Percentiles rank a stretch among this genome's conserved stretches.
Conservation (phyloP, 2,329 filamentous ascomycete species). For the Aspergillus sp. region DNA sequence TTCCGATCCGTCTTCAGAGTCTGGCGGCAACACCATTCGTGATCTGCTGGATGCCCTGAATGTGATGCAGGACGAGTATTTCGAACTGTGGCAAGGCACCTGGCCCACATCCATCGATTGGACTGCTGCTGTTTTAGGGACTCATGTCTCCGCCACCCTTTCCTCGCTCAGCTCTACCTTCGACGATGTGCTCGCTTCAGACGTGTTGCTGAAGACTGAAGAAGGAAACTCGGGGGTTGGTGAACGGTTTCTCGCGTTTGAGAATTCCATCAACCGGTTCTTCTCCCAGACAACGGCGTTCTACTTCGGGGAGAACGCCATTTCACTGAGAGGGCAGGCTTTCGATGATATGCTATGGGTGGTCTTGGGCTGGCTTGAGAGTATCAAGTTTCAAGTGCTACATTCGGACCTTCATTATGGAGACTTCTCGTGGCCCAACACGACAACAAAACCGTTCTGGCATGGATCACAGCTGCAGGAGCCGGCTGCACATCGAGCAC, state of each 20-base stretch:
- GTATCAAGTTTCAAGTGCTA: constrained; percentile 69
- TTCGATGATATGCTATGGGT: constrained; percentile 97
- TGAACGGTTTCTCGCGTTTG: constrained; percentile 48
- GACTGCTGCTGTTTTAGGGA: constrained; percentile 83
- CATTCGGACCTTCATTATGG: constrained; percentile 64
- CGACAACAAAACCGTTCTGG: constrained; percentile 50
- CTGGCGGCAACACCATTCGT: constrained; percentile 24
- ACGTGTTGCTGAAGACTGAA: constrained; percentile 20
- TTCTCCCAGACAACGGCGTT: constrained; percentile 74
- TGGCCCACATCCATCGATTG: constrained; percentile 90
- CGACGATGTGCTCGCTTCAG: constrained; percentile 38
- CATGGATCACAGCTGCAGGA: constrained; percentile 73
- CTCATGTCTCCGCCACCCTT: constrained; percentile 71
- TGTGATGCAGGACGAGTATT: constrained; percentile 76
- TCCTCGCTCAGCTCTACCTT: constrained; percentile 64
- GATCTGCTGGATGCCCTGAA: constrained; percentile 62
- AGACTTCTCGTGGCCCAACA: constrained; percentile 16
- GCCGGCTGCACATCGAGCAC: constrained; percentile 77
- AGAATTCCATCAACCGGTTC: constrained; percentile 79
- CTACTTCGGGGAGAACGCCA: constrained; percentile 83
- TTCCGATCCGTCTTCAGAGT: constrained; percentile 16
- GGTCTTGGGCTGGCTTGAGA: constrained; percentile 84
- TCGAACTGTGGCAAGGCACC: constrained; percentile 70
- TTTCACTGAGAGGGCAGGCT: constrained; percentile 71
- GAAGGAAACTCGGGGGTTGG: constrained; percentile 1